These are phyloP conservation scores for Colletotrichum eleusines DNA, from an alignment of 2,329 filamentous ascomycete genomes.

Conservation along the genomic window DNA sequence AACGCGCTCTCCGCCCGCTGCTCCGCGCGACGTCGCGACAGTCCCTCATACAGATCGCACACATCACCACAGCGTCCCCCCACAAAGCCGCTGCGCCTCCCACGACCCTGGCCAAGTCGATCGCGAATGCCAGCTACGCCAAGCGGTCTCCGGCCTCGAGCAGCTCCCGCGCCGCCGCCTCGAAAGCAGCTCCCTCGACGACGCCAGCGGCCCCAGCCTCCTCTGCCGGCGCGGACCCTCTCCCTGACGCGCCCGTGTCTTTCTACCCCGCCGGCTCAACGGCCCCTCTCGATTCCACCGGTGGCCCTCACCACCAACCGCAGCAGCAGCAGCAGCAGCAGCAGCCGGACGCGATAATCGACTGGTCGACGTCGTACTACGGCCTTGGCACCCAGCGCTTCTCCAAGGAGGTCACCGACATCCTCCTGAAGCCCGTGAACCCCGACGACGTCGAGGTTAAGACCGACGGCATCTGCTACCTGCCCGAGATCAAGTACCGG, in stretches of 20 bases:
- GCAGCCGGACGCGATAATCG: constrained; percentile 53
- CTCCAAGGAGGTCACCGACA: constrained; percentile 73
- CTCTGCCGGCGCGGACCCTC: constrained; percentile 6
- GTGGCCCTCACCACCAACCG: not conserved
- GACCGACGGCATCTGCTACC: constrained; percentile 94
- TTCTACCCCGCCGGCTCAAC: constrained; percentile 2
- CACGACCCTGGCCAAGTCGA: not conserved
- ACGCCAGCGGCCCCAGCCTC: not conserved
- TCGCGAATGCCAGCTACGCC: not conserved
- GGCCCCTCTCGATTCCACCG: constrained; percentile 15
- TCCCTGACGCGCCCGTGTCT: constrained; percentile 13
- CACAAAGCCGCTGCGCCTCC: not conserved
- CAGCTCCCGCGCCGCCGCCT: not conserved
- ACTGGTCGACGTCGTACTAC: constrained; percentile 89
- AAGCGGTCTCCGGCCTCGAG: not conserved
- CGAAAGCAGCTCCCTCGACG: not conserved
- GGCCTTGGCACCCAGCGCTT: constrained; percentile 81
- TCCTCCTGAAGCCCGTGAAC: constrained; percentile 76
- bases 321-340: constrained; percentile 9
- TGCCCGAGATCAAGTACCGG: constrained; percentile 98
- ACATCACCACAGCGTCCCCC: constrained; percentile 7
- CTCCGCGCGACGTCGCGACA: constrained; percentile 16
- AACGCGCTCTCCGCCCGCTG: constrained; percentile 35
- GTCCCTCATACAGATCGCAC: constrained; percentile 5
- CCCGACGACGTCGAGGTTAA: constrained; percentile 92